A percentile compares a stretch with the other conserved stretches of the same genome.
These are phyloP conservation scores for Sanguinoderma infundibulare DNA, from an alignment of 1,284 basidiomycete species.

Conservation along the genomic window DNA sequence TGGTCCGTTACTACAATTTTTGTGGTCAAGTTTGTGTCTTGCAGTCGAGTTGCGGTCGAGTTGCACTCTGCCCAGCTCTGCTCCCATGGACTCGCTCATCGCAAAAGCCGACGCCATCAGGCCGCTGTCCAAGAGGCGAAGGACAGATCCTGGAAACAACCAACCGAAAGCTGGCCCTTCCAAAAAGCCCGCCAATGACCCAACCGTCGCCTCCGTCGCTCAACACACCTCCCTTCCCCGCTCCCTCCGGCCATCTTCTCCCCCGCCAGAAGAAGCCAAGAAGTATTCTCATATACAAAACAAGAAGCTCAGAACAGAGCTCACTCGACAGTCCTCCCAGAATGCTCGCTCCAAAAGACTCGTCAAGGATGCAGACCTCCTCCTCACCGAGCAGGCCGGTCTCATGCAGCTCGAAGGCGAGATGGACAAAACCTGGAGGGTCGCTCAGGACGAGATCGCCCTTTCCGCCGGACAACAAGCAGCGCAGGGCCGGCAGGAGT, in stretches of 20 bases:
- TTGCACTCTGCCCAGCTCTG: too few species aligned
- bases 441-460: conserved; percentile 83
- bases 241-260: conserved; percentile 55
- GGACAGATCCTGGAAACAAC: conserved; percentile 39
- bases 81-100: conserved; percentile 76
- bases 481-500: conserved; percentile 77
- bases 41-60: too few species aligned
- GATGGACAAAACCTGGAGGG: conserved; percentile 90
- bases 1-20: too few species aligned
- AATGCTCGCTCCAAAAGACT: conserved; percentile 60
- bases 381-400: conserved; percentile 70
- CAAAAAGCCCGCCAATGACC: conserved; percentile 42
- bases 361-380: conserved; percentile 66
- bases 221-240: conserved; percentile 60
- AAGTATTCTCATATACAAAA: conserved; percentile 71
- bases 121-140: conserved; percentile 52
- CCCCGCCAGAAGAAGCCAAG: conserved; percentile 46
- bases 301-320: conserved; percentile 74
- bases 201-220: conserved; percentile 60
- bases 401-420: conserved; percentile 74
- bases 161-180: conserved; percentile 22
- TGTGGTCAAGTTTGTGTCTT: too few species aligned
- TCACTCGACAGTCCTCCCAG: conserved; percentile 64
- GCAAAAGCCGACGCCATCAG: conserved; percentile 68
- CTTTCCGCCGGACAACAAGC: conserved; percentile 74